Evolutionary conservation across 768 basidiomycete species (phyloP), one percentile per base, ranked within the genome.

Genomic region (Porphyrellus cyaneotinctus): DNA sequence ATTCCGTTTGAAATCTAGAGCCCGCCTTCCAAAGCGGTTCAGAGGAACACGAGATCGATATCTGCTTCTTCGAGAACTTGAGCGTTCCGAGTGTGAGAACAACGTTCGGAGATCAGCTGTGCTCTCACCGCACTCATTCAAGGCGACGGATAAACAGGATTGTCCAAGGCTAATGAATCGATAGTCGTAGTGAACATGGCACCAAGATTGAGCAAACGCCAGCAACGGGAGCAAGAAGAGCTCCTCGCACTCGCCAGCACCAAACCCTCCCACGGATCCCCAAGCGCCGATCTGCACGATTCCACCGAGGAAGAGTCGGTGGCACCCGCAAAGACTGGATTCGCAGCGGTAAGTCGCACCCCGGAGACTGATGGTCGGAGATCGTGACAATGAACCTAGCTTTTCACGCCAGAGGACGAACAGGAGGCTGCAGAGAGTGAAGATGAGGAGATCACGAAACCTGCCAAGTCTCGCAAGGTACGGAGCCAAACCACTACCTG

Each of bases 181-280:
- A n/a, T n/a, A n/a, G n/a, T n/a, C n/a, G n/a, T n/a, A n/a, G n/a
- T n/a, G n/a, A 35, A 45, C 8, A 90, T 88, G 88, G 76, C 87
- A 51, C 82, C 87, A 20, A 77, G 87, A 56, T 70, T 87, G 35
- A 94, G 82, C 70, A 95, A 91, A 70, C 78, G 93, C 43, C 91
- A 93, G 68, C 89, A 94, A 63, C 75, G 92, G 42, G 90, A 92
- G 62, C 77, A 84, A 22, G 90, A 93, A 53, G 90, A 95, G 58
- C 79, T 95, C 2, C 76, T 81, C 32, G 78, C 81, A 1, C 75
- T 86, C 35, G 61, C 71, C 2, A 62, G 70, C 14, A 66, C 59
- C 6, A 64, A 58, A 18, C 68, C 65, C 0, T 49, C 57, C 6
- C 32, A 49, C 1, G 52, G 49, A 11, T 24, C 57, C 12, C 48